Base-by-base conservation (phyloP, 768 basidiomycete genomes). In the Boletus fagicola region DNA sequence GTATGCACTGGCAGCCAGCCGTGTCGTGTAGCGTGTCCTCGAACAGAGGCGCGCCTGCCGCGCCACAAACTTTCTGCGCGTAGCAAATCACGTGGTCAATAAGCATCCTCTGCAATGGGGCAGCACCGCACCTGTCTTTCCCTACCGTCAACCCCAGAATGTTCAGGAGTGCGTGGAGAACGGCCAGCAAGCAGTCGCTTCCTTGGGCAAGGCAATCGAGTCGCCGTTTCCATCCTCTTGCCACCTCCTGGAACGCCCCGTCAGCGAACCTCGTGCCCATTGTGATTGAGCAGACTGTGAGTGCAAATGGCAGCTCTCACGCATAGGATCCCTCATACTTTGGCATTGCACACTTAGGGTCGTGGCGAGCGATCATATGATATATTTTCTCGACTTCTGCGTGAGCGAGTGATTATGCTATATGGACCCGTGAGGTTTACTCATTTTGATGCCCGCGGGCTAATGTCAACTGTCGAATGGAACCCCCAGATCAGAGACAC, bases 391-490 rank as follows among this genome's bases (percentile, higher is more conserved):
- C 84, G 96, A 22, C 80, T 98, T 49, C 79, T 98, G 39, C 80
- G 92, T 61, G 96, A 98, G 69, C 83, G 96, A 49, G 95, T 98
- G 36, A 91, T 98, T 64, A 97, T 98, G 87, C 80, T 98, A 38
- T 90, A 91, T 65, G 95, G 94, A 20, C 89, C 94, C 16, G 95
- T 95, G 68, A 65, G 86, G 78, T 47, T 39, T 56, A 62, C 51
- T 50, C 44, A 39, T 56, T 54, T 54, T 51, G 44, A 13, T 53
- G 20, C 39, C 58, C 35, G 44, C 43, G 51, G 45, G 42, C 53
- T 62, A 42, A 60, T 64, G 38, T 51, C 47, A 54, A 56, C 46
- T 55, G 48, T 40, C 7, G 53, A 50, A 60, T 59, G 56, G 39
- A 57, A 58, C 53, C 47, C 39, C 20, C 61, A 97, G 94, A 93